Evolutionary conservation across 257 asterid genomes (phyloP).

Genomic region (Solanum virginianum): DNA sequence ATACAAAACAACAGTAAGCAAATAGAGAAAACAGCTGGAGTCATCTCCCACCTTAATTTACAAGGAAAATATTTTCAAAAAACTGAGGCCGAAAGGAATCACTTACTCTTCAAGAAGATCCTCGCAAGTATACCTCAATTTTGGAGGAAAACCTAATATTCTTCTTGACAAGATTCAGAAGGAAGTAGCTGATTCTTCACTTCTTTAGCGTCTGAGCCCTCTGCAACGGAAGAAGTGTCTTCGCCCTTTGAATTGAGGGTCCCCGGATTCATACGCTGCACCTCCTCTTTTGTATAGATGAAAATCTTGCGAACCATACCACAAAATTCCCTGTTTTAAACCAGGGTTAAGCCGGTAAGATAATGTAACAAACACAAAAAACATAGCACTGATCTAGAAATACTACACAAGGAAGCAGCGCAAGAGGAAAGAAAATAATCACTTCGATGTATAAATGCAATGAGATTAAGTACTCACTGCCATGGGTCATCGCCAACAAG

Average conservation of each 20-base stretch:
- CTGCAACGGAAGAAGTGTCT: slow-evolving; percentile 53
- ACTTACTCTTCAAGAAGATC: not conserved
- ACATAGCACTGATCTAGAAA: not conserved
- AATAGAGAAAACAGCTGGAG: not conserved
- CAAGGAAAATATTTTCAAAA: not conserved
- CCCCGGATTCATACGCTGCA: slow-evolving; percentile 73
- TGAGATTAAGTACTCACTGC: slow-evolving; percentile 49
- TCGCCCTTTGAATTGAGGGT: slow-evolving; percentile 57
- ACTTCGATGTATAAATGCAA: not conserved
- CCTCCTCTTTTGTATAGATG: slow-evolving; percentile 80
- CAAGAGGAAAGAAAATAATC: not conserved
- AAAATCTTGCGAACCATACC: slow-evolving; percentile 80
- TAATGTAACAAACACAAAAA: not conserved
- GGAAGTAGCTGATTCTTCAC: slow-evolving; percentile 42
- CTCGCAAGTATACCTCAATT: slow-evolving; percentile 5
- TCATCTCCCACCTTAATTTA: not conserved
- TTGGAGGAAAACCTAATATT: slow-evolving; percentile 17
- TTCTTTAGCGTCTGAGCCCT: slow-evolving; percentile 52
- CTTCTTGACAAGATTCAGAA: slow-evolving; percentile 39
- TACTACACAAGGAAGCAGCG: not conserved
- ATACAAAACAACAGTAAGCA: not conserved
- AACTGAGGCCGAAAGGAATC: not conserved
- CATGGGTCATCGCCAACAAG: slow-evolving; percentile 99
- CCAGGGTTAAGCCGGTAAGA: not conserved
- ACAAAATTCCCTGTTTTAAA: slow-evolving; percentile 65